Conservation (phyloP, 2,329 filamentous ascomycete species). For the Calycina herbarum region DNA sequence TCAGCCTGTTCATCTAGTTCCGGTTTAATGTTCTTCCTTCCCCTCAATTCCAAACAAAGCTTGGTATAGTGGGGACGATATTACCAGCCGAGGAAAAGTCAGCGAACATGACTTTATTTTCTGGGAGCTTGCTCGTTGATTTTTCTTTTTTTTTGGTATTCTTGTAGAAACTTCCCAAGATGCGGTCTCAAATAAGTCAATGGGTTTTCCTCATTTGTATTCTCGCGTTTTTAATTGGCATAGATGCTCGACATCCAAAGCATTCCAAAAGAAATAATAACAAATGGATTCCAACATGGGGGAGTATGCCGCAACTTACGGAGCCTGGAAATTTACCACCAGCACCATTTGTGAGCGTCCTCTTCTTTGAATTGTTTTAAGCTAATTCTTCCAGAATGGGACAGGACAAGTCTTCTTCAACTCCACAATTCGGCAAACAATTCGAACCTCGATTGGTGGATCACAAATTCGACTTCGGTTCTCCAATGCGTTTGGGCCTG, state of each 20-base stretch:
- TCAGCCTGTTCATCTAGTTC: conserved; percentile 17
- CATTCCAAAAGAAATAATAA: conserved; percentile 7
- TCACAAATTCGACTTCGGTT: conserved; percentile 60
- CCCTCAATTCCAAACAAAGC: conserved; percentile 8
- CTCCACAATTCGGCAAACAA: conserved; percentile 65
- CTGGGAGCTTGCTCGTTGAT: neutral
- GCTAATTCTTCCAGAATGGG: conserved; percentile 32
- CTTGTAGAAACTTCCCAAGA: conserved; percentile 5
- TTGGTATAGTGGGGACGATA: conserved; percentile 1
- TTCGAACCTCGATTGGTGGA: conserved; percentile 58
- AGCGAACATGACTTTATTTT: neutral
- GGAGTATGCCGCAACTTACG: conserved; percentile 64
- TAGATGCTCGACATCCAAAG: conserved; percentile 7
- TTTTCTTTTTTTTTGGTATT: conserved; percentile 5
- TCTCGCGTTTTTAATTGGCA: neutral
- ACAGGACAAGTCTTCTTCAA: conserved; percentile 55
- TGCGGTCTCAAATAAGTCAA: conserved; percentile 6
- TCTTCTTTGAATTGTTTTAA: neutral
- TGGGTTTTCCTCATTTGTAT: conserved; percentile 3
- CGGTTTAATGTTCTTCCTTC: conserved; percentile 22
- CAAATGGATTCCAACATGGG: conserved; percentile 50
- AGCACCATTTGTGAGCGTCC: conserved; percentile 53
- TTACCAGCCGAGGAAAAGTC: neutral
- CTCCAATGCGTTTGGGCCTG: conserved; percentile 64
- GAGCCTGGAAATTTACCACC: conserved; percentile 63